Conservation (phyloP, 1,139 yeast genomes). For the Debaryomyces psychrophilus region DNA sequence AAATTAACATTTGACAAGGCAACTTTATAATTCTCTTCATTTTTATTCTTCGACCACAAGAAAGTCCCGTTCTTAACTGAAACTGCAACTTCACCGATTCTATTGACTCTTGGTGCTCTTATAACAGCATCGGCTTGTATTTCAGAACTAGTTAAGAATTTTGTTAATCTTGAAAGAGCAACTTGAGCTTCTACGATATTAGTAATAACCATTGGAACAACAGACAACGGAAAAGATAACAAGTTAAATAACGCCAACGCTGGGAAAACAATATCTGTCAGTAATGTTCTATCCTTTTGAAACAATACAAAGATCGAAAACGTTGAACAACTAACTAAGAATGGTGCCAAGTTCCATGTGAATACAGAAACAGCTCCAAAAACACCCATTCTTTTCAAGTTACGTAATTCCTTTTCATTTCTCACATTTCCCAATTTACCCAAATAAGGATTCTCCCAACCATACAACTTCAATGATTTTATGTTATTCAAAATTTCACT, state of each 20-base stretch:
- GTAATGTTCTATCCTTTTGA: constrained; percentile 64
- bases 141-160: constrained; percentile 76
- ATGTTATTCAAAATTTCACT: constrained; percentile 90
- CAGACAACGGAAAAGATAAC: constrained; percentile 89
- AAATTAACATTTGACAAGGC: constrained; percentile 77
- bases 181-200: constrained; percentile 89
- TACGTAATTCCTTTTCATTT: constrained; percentile 83
- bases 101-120: constrained; percentile 52
- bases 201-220: constrained; percentile 88
- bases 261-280: constrained; percentile 94
- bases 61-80: constrained; percentile 75
- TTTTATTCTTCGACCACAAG: constrained; percentile 83
- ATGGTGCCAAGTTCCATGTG: constrained; percentile 88
- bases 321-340: constrained; percentile 87
- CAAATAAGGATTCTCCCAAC: constrained; percentile 91
- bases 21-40: constrained; percentile 59
- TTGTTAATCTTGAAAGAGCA: constrained; percentile 74
- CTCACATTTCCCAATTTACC: constrained; percentile 76
- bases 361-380: constrained; percentile 74
- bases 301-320: constrained; percentile 78
- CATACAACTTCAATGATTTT: constrained; percentile 88
- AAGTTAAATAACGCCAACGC: constrained; percentile 86
- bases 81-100: constrained; percentile 71
- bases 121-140: constrained; percentile 79
- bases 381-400: constrained; percentile 75